A percentile compares a stretch with the other conserved stretches of the same genome.
Conservation (phyloP, 768 basidiomycete genomes). For the Suillus clintonianus region DNA sequence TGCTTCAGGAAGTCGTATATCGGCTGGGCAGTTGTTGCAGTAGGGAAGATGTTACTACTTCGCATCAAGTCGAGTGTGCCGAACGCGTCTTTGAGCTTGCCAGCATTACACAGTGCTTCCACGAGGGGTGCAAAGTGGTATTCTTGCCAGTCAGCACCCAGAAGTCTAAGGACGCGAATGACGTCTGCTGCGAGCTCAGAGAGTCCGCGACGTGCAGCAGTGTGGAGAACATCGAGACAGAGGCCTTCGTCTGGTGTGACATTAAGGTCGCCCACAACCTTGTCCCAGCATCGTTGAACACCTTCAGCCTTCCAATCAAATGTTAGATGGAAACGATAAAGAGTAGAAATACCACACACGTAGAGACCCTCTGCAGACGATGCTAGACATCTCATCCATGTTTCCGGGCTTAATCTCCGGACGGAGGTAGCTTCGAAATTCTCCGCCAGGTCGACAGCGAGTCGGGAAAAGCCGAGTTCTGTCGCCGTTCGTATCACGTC, state of each 20-base stretch:
- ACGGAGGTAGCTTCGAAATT: slow-evolving; percentile 58
- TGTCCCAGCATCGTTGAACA: slow-evolving; percentile 61
- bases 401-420: slow-evolving; percentile 50
- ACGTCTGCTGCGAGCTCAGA: slow-evolving; percentile 70
- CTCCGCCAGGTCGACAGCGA: slow-evolving; percentile 72
- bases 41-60: slow-evolving; percentile 48
- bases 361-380: slow-evolving; percentile 65
- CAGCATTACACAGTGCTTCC: slow-evolving; percentile 66
- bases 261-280: slow-evolving; percentile 50
- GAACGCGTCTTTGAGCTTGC: slow-evolving; percentile 64
- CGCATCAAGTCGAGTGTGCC: slow-evolving; percentile 62
- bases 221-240: slow-evolving; percentile 66
- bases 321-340: not conserved
- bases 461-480: slow-evolving; percentile 52
- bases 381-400: slow-evolving; percentile 70
- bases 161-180: slow-evolving; percentile 52
- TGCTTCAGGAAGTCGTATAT: slow-evolving; percentile 50
- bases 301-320: slow-evolving; percentile 58
- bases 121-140: slow-evolving; percentile 78
- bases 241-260: slow-evolving; percentile 75
- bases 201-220: slow-evolving; percentile 72
- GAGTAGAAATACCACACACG: slow-evolving; percentile 49
- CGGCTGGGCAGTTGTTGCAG: slow-evolving; percentile 51
- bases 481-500: slow-evolving; percentile 57
- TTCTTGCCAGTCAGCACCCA: slow-evolving; percentile 57